These are phyloP conservation scores for Allium cepa DNA, from an alignment of 106 monocot genomes.

Conservation along the genomic window DNA sequence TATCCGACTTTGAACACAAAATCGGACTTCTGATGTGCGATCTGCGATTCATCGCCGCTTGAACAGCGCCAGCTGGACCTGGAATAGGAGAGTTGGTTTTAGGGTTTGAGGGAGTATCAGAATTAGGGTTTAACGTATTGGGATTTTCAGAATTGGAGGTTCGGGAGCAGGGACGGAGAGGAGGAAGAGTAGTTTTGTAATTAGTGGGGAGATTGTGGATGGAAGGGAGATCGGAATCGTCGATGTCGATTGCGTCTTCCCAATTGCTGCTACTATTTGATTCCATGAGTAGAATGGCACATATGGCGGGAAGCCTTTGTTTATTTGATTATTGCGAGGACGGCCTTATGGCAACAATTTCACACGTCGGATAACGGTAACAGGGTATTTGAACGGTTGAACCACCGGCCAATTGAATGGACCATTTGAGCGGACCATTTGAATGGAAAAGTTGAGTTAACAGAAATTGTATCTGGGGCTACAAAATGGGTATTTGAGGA, in stretches of 20 bases:
- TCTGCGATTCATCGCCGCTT: constrained; percentile 44
- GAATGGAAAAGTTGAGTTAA: too few relatives aligned
- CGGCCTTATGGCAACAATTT: too few relatives aligned
- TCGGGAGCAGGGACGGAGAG: constrained; percentile 19
- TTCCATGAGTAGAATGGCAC: not conserved
- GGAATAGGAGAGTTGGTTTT: constrained; percentile 29
- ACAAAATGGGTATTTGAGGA: too few relatives aligned
- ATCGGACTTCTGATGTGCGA: not conserved
- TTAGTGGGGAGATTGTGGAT: constrained; percentile 1
- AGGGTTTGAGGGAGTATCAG: not conserved
- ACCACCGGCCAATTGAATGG: too few relatives aligned
- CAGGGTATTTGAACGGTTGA: too few relatives aligned
- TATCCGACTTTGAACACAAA: not conserved
- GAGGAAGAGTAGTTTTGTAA: constrained; percentile 9
- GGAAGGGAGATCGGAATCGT: constrained; percentile 53
- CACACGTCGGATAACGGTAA: too few relatives aligned
- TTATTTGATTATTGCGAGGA: too few relatives aligned
- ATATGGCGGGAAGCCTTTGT: too few relatives aligned
- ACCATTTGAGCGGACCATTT: too few relatives aligned
- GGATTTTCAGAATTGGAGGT: constrained; percentile 7
- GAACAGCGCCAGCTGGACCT: constrained; percentile 59
- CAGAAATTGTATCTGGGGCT: too few relatives aligned
- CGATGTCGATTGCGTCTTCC: constrained; percentile 52
- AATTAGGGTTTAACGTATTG: not conserved
- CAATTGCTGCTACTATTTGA: constrained; percentile 4